phyloP scores from a whole-genome alignment of 2,329 filamentous ascomycete species.

The Beauveria sp. region DNA sequence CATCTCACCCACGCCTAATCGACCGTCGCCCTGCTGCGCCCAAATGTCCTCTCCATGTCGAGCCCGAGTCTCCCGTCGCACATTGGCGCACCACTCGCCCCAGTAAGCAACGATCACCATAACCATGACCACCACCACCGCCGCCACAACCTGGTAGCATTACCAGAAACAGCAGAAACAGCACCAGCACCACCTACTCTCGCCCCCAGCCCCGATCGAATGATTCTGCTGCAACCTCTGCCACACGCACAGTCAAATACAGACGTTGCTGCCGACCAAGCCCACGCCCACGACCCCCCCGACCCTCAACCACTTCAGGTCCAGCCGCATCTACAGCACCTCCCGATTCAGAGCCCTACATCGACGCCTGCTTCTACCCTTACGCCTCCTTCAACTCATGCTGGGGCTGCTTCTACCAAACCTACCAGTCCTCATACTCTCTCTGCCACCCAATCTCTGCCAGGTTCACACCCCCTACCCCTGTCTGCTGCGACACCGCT shows the following conservation, averaged over 20 bases:
- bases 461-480: slow-evolving; percentile 4
- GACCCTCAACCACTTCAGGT: neutral
- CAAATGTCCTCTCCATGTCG: slow-evolving; percentile 54
- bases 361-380: neutral
- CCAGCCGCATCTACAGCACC: neutral
- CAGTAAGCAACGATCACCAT: slow-evolving; percentile 30
- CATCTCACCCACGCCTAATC: slow-evolving; percentile 20
- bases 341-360: neutral
- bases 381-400: neutral
- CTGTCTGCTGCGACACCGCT: slow-evolving; percentile 10
- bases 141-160: slow-evolving; percentile 11
- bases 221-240: neutral
- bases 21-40: slow-evolving; percentile 19
- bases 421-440: neutral
- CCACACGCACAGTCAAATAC: neutral
- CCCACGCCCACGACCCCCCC: neutral
- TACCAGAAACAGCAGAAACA: neutral
- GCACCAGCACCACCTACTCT: neutral
- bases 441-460: neutral
- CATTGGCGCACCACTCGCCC: slow-evolving; percentile 46
- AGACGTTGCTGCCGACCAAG: neutral
- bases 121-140: neutral
- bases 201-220: neutral
- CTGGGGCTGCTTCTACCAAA: neutral
- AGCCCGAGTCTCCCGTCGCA: slow-evolving; percentile 40